Evolutionary conservation across 257 asterid genomes (phyloP), one percentile per base, ranked within the genome.

Genomic region (Lithospermum erythrorhizon): DNA sequence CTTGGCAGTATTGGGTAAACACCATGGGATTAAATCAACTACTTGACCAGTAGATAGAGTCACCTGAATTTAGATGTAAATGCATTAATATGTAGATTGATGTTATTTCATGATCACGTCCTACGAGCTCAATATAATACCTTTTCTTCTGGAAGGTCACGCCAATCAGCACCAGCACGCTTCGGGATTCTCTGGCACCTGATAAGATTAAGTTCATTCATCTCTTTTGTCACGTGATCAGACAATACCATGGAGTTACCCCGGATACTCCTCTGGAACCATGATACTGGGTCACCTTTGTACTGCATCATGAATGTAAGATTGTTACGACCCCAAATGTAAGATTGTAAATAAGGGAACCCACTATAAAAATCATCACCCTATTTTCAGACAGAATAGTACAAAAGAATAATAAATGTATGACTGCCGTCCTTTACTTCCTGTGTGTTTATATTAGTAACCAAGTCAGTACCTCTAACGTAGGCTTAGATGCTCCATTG

Each of bases 11-110:
- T 90, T 87, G 4, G 98, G 95, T 73, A 91, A 75, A 82, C 96
- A 87, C 98, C 98, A 91, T 3, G 96, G 98, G 65, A 91, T 85
- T 72, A 91, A 73, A 85, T 91, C 98, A 67, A 79, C 94, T 73
- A 76, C 60, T 80, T 87, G 93, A 35, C 98, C 96, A 65, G 71
- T 79, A 18, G 94, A 87, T 68, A 87, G 72, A 64, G 74, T 91
- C 41, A 91, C 94, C 96, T 87, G 78, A 47, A 70, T 62, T 29
- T 67, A 55, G 35, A 58, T 35, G 57, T 54, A 24, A 57, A 57
- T 22, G 30, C 35, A 20, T 30, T 57, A 20, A 15, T 49, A 57
- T 23, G 60, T 23, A 56, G n/a, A 24, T 23, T 17, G 20, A 15
- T 53, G 21, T 22, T n/a, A 53, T n/a, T 53, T 41, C 49, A 53